Evolutionary conservation across 495 filamentous ascomycete genomes (phyloP).

Genomic region (Xylaria telfairii): DNA sequence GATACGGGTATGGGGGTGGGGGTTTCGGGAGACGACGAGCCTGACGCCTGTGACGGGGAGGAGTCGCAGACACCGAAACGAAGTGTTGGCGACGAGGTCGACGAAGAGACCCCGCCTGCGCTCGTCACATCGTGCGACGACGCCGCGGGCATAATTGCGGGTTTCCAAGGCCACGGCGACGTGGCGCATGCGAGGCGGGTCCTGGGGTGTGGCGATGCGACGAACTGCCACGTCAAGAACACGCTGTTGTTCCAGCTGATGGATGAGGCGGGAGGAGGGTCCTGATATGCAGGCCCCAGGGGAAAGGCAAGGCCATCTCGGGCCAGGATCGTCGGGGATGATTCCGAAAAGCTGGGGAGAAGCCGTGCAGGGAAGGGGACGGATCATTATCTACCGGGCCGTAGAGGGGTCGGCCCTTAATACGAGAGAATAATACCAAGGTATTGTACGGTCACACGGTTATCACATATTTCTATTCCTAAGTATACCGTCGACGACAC

Average conservation of each 20-base stretch:
- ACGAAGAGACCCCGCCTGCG: not conserved
- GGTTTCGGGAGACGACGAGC: too few species aligned
- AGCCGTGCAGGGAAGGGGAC: not conserved
- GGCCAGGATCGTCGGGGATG: not conserved
- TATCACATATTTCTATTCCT: not conserved
- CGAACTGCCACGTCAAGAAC: conserved; percentile 34
- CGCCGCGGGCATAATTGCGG: conserved; percentile 35
- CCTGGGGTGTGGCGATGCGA: conserved; percentile 28
- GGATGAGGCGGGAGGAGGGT: conserved; percentile 24
- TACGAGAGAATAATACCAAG: not conserved
- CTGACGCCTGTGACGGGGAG: not conserved
- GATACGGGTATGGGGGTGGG: too few species aligned
- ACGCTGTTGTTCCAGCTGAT: conserved; percentile 34
- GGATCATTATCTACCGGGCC: not conserved
- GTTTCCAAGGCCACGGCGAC: conserved; percentile 31
- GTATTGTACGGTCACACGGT: not conserved
- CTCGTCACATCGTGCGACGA: conserved; percentile 34
- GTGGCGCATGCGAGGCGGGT: conserved; percentile 2
- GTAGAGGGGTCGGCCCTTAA: not conserved
- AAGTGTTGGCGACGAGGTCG: not conserved
- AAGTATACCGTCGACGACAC: not conserved
- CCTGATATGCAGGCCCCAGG: not conserved
- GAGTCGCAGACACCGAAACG: not conserved
- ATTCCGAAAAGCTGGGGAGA: not conserved
- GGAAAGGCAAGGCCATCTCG: not conserved